These are phyloP conservation scores for Metschnikowia cubensis DNA, from an alignment of 805 yeast species.

Conservation along the genomic window DNA sequence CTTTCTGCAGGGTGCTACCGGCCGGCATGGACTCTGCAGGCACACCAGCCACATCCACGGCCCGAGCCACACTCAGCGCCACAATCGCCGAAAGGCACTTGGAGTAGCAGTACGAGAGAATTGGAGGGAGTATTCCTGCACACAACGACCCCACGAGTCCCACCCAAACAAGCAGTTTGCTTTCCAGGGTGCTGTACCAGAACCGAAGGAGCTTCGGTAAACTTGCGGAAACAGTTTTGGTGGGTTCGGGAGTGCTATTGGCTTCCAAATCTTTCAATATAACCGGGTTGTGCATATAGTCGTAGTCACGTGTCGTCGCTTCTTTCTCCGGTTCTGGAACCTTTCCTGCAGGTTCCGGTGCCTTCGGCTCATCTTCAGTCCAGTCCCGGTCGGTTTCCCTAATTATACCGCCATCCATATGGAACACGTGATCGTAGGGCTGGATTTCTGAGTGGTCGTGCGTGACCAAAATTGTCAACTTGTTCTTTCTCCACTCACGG, in stretches of 20 bases:
- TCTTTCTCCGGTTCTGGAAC: neutral
- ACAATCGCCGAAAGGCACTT: slow-evolving; percentile 58
- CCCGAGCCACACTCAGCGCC: slow-evolving; percentile 11
- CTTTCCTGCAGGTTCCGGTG: neutral
- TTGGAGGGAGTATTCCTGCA: slow-evolving; percentile 66
- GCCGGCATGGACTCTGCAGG: no score
- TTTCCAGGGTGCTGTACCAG: slow-evolving; percentile 20
- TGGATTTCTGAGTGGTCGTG: slow-evolving; percentile 66
- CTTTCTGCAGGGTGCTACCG: no score
- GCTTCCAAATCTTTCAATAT: neutral
- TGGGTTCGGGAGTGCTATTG: neutral
- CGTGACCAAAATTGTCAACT: slow-evolving; percentile 76
- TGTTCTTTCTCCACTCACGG: slow-evolving; percentile 56
- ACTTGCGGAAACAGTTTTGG: slow-evolving; percentile 19
- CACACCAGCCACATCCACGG: neutral
- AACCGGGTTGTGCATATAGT: neutral
- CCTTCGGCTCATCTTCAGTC: no score
- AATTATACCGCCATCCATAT: slow-evolving; percentile 39
- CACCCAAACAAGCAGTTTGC: slow-evolving; percentile 26
- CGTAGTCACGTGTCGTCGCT: neutral
- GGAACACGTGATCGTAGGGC: slow-evolving; percentile 51
- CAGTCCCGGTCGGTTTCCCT: neutral
- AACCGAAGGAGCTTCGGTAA: slow-evolving; percentile 23
- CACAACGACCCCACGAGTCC: slow-evolving; percentile 55
- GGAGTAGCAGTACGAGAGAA: slow-evolving; percentile 76